Percentiles rank a stretch among this genome's conserved stretches.
These are phyloP conservation scores for Backusella psychrophila DNA, from an alignment of 192 early-diverging fungal species.

Conservation along the genomic window DNA sequence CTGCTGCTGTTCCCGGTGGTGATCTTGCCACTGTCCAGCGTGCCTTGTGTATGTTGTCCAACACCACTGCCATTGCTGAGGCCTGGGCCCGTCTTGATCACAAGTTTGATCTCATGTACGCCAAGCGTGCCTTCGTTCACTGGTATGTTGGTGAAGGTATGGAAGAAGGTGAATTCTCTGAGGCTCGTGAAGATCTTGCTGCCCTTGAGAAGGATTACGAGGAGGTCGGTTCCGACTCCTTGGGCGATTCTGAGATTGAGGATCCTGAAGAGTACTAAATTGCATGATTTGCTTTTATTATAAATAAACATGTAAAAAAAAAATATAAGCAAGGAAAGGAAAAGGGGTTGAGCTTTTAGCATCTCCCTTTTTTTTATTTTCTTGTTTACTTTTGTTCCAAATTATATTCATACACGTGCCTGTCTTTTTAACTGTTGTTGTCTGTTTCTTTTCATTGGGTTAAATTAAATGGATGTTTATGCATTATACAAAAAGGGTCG, in stretches of 20 bases:
- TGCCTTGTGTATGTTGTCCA: constrained; percentile 97
- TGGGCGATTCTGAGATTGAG: constrained; percentile 81
- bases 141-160: constrained; percentile 99
- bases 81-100: constrained; percentile 99
- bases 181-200: constrained; percentile 99
- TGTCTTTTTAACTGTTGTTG: background rate
- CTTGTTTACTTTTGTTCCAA: background rate
- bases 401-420: background rate
- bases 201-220: constrained; percentile 99
- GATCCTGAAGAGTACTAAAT: constrained; percentile 36
- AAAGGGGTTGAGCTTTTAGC: background rate
- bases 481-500: too few relatives aligned
- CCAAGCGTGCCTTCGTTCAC: constrained; percentile 99
- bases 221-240: constrained; percentile 97
- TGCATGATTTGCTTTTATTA: constrained; percentile 3
- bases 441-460: background rate
- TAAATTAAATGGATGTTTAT: too few relatives aligned
- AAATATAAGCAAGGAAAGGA: background rate
- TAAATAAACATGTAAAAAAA: background rate
- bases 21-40: constrained; percentile 96
- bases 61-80: constrained; percentile 99
- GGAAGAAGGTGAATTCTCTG: constrained; percentile 99
- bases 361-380: background rate
- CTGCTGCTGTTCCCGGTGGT: constrained; percentile 87
- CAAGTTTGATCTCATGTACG: constrained; percentile 99